Evolutionary conservation across 1,284 basidiomycete species (phyloP).

Genomic region (Xerocomus nothofagi): DNA sequence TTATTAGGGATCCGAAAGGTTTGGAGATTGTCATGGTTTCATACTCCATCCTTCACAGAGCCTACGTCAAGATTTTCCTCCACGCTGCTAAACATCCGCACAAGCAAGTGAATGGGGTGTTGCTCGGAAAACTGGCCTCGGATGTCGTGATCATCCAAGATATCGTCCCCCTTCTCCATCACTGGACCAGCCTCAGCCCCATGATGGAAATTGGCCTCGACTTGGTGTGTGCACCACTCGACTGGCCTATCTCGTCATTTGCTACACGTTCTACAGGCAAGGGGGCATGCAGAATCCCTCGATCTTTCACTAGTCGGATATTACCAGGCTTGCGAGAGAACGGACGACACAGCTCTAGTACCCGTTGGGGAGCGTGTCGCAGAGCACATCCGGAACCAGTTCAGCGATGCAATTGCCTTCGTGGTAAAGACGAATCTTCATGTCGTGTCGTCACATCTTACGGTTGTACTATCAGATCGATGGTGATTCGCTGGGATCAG

Average conservation of each 20-base stretch:
- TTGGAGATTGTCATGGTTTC: slow-evolving; percentile 36
- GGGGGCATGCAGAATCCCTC: slow-evolving; percentile 50
- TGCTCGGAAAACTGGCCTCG: slow-evolving; percentile 49
- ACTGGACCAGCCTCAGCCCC: slow-evolving; percentile 75
- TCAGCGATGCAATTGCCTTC: slow-evolving; percentile 60
- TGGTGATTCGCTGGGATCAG: slow-evolving; percentile 51
- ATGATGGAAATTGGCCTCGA: slow-evolving; percentile 81
- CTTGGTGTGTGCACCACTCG: slow-evolving; percentile 47
- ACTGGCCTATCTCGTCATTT: neutral
- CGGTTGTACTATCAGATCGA: slow-evolving; percentile 46
- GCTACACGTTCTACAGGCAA: slow-evolving; percentile 43
- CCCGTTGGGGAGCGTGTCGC: slow-evolving; percentile 66
- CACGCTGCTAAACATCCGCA: slow-evolving; percentile 76
- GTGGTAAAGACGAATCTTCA: slow-evolving; percentile 45
- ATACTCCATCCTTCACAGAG: slow-evolving; percentile 52
- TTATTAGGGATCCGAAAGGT: too few species aligned
- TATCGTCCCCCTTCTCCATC: slow-evolving; percentile 71
- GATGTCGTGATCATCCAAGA: slow-evolving; percentile 52
- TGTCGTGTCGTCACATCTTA: slow-evolving; percentile 8
- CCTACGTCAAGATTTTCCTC: slow-evolving; percentile 67
- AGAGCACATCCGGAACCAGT: slow-evolving; percentile 49
- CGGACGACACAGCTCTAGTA: slow-evolving; percentile 57
- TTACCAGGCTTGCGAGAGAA: slow-evolving; percentile 67
- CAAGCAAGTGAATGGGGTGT: slow-evolving; percentile 63
- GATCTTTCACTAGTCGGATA: slow-evolving; percentile 61